A percentile compares a stretch with the other conserved stretches of the same genome.
Evolutionary conservation across 78 protist species (phyloP).

Genomic region (Chrysochromulina parva): DNA sequence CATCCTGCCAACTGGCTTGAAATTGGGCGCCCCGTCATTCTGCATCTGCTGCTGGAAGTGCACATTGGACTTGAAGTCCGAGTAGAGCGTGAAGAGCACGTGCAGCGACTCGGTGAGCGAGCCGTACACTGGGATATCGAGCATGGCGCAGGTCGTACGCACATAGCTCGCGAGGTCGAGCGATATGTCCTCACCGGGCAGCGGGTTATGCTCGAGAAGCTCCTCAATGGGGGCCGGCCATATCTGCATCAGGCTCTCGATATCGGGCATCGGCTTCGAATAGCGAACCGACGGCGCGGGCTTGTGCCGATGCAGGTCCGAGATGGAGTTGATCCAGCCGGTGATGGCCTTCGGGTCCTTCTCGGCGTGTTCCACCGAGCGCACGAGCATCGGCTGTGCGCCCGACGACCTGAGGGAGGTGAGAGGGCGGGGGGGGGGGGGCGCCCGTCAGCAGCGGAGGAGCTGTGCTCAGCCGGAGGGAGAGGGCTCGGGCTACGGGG

Average conservation of each 20-base stretch:
- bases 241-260: constrained; percentile 72
- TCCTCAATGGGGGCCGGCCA: constrained; percentile 71
- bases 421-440: too few species aligned
- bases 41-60: constrained; percentile 22
- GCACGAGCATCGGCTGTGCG: constrained; percentile 28
- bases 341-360: constrained; percentile 54
- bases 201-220: constrained; percentile 1
- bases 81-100: constrained; percentile 71
- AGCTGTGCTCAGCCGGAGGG: too few species aligned
- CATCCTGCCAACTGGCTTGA: too few species aligned
- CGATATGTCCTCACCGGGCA: constrained; percentile 51
- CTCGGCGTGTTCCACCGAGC: constrained; percentile 62
- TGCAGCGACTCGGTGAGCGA: constrained; percentile 73
- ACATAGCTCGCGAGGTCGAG: constrained; percentile 48
- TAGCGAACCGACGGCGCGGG: constrained; percentile 31
- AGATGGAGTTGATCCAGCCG: constrained; percentile 51
- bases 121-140: constrained; percentile 68
- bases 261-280: constrained; percentile 75
- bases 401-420: too few species aligned
- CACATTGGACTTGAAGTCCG: constrained; percentile 58
- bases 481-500: too few species aligned
- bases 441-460: too few species aligned
- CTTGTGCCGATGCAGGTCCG: background rate
- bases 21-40: background rate
- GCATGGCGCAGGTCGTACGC: constrained; percentile 60